phyloP scores from a whole-genome alignment of 345 rosid genomes.

The Anastatica hierochuntica region DNA sequence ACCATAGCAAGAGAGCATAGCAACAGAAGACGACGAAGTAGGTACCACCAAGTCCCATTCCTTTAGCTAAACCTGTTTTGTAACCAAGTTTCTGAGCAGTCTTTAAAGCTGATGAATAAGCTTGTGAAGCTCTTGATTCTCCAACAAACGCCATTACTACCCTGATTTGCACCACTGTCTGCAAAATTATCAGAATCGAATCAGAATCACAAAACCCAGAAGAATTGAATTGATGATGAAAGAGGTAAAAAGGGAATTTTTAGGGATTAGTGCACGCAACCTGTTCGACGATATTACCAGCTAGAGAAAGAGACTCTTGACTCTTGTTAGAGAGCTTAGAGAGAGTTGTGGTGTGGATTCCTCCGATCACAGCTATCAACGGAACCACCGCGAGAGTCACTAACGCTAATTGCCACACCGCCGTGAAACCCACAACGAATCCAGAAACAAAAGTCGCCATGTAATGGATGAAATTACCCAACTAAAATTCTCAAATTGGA shows the following conservation, averaged over 20 bases:
- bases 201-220: slow-evolving; percentile 33
- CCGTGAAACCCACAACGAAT: slow-evolving; percentile 93
- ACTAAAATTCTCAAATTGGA: no score
- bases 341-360: slow-evolving; percentile 63
- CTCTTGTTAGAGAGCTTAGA: slow-evolving; percentile 70
- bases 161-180: slow-evolving; percentile 89
- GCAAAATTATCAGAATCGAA: slow-evolving; percentile 21
- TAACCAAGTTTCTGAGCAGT: slow-evolving; percentile 76
- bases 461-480: slow-evolving; percentile 95
- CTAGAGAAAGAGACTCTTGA: slow-evolving; percentile 82
- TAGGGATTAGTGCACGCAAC: slow-evolving; percentile 28
- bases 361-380: slow-evolving; percentile 90
- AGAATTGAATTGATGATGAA: not conserved
- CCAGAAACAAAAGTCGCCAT: slow-evolving; percentile 93
- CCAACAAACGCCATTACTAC: slow-evolving; percentile 88
- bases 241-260: not conserved
- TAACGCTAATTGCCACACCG: slow-evolving; percentile 92
- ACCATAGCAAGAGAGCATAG: slow-evolving; percentile 92
- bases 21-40: slow-evolving; percentile 92
- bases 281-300: slow-evolving; percentile 92
- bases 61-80: slow-evolving; percentile 76
- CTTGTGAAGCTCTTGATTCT: slow-evolving; percentile 74
- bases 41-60: slow-evolving; percentile 93
- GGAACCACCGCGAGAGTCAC: slow-evolving; percentile 97
- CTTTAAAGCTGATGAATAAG: slow-evolving; percentile 68